Base-by-base conservation (phyloP, 75 land plant genomes). In the Cunninghamia lanceolata region DNA sequence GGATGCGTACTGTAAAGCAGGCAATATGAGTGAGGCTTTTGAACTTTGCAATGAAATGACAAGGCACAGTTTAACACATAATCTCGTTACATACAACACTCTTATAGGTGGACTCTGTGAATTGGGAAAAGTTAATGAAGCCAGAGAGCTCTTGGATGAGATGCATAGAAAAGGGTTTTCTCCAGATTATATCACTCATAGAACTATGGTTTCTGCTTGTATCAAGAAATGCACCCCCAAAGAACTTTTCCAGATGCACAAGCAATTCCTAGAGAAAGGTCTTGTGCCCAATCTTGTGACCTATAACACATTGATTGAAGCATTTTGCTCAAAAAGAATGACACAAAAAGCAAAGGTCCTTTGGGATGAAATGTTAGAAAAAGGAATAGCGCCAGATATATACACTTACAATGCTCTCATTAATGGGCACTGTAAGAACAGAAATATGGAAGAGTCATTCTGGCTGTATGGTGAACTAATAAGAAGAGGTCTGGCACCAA, bases 341-440 rank as follows among this genome's bases (percentile, higher is more conserved):
- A 91, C 92, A 3, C 84, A 84, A 53, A 89, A 89, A 80, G 97
- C 94, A n/a, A 88, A 87, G 40, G 30, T 21, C 11, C 86, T 91
- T 4, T 85, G 92, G 43, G 40, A 88, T 54, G 86, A 91, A 38
- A 96, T 96, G 97, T 73, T 17, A 66, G 83, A 54, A 87, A 85
- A 52, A 73, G 93, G 94, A n/a, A 88, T 93, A 68, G 25, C 39
- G 40, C 89, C 92, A 6, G 97, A 95, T 83, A 87, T 87, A 16
- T 89, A 86, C n/a, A 95, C 97, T 59, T 97, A 90, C 87, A 96
- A 95, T 84, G 87, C 93, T 28, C 81, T 96, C 47, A 91, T 94
- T 32, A 70, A 77, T 66, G 96, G 96, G 71, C 89, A 93, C 79
- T 93, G 93, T 82, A 92, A 90, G 82, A 86, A 88, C 70, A 85